Evolutionary conservation across 1,139 yeast species (phyloP).

Genomic region (Diutina siamensis): DNA sequence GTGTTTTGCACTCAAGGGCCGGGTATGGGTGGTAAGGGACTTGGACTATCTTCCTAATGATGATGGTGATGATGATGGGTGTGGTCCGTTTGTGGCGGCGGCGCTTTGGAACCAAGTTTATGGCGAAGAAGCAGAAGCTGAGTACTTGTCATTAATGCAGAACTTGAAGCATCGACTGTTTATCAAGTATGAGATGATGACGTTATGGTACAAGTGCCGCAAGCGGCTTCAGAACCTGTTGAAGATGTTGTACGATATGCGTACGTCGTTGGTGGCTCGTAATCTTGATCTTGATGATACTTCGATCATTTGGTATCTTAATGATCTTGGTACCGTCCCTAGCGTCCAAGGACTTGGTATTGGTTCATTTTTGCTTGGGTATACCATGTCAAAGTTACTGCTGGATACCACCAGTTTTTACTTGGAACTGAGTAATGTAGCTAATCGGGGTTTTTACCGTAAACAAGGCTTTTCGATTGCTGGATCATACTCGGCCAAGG

Average conservation of each 20-base stretch:
- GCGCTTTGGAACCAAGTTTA: not conserved
- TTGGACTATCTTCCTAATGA: not conserved
- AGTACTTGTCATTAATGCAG: not conserved
- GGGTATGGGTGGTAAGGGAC: constrained; percentile 24
- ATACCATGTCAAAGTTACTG: constrained; percentile 15
- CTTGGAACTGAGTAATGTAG: constrained; percentile 4
- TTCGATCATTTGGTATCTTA: constrained; percentile 25
- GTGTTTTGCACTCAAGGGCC: constrained; percentile 23
- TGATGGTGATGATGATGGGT: not conserved
- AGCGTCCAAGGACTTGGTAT: constrained; percentile 30
- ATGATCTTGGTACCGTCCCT: constrained; percentile 30
- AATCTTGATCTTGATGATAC: constrained; percentile 13
- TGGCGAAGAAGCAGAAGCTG: not conserved
- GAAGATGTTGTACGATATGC: not conserved
- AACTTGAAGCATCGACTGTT: not conserved
- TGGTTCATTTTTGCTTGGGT: constrained; percentile 24
- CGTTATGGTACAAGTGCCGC: constrained; percentile 1
- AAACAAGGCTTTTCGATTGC: not conserved
- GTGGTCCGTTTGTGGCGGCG: not conserved
- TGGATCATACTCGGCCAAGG: not conserved
- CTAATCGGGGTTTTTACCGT: not conserved
- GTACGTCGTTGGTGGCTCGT: constrained; percentile 10
- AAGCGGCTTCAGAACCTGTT: not conserved
- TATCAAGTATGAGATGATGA: not conserved
- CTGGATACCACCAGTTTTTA: not conserved